A percentile compares a stretch with the other conserved stretches of the same genome.
Conservation (phyloP, 129 eudicot species). For the Chrysanthemum makinoi region DNA sequence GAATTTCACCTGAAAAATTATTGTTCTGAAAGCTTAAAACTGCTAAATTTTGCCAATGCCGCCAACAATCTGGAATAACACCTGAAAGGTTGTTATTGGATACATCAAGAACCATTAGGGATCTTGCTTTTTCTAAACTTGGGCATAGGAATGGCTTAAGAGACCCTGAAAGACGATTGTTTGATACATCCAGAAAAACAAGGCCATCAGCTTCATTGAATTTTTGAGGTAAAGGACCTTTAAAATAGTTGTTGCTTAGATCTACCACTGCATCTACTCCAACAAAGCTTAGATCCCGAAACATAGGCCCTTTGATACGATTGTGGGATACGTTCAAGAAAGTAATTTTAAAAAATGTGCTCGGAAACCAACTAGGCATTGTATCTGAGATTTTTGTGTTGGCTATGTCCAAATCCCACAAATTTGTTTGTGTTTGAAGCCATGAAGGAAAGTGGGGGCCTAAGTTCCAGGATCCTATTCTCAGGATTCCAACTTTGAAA, state of each 20-base stretch:
- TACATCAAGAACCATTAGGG: constrained; percentile 30
- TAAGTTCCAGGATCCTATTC: constrained; percentile 27
- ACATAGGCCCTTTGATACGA: constrained; percentile 27
- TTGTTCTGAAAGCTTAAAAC: constrained; percentile 31
- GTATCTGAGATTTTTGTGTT: constrained; percentile 24
- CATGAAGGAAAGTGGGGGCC: constrained; percentile 38
- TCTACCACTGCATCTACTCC: not conserved
- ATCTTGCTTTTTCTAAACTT: not conserved
- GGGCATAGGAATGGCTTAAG: constrained; percentile 38
- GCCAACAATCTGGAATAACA: constrained; percentile 42
- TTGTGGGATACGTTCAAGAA: constrained; percentile 39
- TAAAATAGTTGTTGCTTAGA: constrained; percentile 41
- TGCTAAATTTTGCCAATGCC: constrained; percentile 25
- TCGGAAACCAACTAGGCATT: constrained; percentile 40
- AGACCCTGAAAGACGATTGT: constrained; percentile 37
- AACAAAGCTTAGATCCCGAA: constrained; percentile 13
- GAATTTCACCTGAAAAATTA: constrained; percentile 30
- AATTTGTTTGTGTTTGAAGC: constrained; percentile 30
- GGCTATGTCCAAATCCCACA: constrained; percentile 24
- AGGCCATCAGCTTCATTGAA: constrained; percentile 14
- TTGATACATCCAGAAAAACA: constrained; percentile 32
- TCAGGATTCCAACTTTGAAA: constrained; percentile 19
- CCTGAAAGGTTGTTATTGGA: constrained; percentile 35
- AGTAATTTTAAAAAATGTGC: not conserved
- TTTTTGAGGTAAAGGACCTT: constrained; percentile 34